Evolutionary conservation across 495 filamentous ascomycete species (phyloP).

Genomic region (Podospora anserina): DNA sequence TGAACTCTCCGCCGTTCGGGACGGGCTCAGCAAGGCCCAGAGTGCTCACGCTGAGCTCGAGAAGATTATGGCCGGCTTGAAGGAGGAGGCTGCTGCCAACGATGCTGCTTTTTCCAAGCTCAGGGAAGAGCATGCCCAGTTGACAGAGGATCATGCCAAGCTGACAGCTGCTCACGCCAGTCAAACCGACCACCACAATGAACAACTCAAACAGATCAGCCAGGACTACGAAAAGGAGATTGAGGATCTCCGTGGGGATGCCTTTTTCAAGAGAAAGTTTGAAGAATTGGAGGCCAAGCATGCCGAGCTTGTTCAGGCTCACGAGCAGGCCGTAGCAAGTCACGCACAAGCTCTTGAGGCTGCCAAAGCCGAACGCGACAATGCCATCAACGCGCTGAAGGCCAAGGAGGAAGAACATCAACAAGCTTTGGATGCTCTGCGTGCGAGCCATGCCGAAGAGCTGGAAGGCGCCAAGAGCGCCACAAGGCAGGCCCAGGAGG

Average conservation of each 20-base stretch:
- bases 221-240: conserved; percentile 56
- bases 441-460: conserved; percentile 46
- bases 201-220: conserved; percentile 49
- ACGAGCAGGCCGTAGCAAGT: conserved; percentile 35
- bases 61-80: conserved; percentile 36
- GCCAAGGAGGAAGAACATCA: conserved; percentile 43
- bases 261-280: conserved; percentile 53
- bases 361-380: conserved; percentile 35
- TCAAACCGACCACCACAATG: conserved; percentile 41
- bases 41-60: conserved; percentile 41
- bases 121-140: conserved; percentile 43
- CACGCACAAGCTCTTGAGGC: conserved; percentile 42
- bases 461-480: conserved; percentile 43
- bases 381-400: conserved; percentile 37
- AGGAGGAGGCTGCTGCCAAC: conserved; percentile 37
- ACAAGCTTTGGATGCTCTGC: conserved; percentile 42
- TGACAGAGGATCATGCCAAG: conserved; percentile 39
- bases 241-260: conserved; percentile 53
- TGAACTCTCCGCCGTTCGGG: conserved; percentile 37
- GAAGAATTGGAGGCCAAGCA: conserved; percentile 49
- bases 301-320: conserved; percentile 40
- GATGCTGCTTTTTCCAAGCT: conserved; percentile 45
- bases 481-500: conserved; percentile 35
- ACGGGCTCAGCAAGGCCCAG: conserved; percentile 37
- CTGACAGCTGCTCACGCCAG: conserved; percentile 30